Conservation (phyloP, 495 filamentous ascomycete genomes). For the Chaetomidium leptoderma region DNA sequence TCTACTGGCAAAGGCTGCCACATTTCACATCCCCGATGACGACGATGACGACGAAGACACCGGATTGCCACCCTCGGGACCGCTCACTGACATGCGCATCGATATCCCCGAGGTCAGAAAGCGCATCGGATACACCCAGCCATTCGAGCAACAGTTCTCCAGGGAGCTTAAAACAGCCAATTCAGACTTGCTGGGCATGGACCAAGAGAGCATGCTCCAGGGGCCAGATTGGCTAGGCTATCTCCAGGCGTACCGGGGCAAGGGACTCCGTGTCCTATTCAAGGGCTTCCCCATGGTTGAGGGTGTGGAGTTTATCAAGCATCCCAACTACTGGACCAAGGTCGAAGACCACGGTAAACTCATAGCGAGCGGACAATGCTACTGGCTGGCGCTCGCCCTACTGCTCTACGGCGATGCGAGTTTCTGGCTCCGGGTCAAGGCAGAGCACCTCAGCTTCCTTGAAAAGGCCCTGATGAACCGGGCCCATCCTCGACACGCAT, state of each 20-base stretch:
- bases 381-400: slow-evolving; percentile 20
- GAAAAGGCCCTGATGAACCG: slow-evolving; percentile 18
- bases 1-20: neutral
- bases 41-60: neutral
- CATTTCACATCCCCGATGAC: too few relatives aligned
- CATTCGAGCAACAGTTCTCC: neutral
- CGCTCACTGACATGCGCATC: neutral
- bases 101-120: neutral
- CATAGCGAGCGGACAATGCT: slow-evolving; percentile 19
- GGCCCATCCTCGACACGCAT: slow-evolving; percentile 23
- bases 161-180: neutral
- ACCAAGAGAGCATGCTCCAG: slow-evolving; percentile 1
- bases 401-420: slow-evolving; percentile 21
- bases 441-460: slow-evolving; percentile 25
- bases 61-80: neutral
- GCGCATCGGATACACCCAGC: neutral
- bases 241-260: neutral
- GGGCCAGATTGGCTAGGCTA: neutral
- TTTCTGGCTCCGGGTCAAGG: slow-evolving; percentile 30
- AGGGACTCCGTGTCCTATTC: neutral
- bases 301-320: slow-evolving; percentile 22
- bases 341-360: slow-evolving; percentile 9
- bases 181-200: neutral
- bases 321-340: slow-evolving; percentile 14
- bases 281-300: slow-evolving; percentile 24